These are phyloP conservation scores for Aureobasidium zeae DNA, from an alignment of 2,329 filamentous ascomycete species.

Conservation along the genomic window DNA sequence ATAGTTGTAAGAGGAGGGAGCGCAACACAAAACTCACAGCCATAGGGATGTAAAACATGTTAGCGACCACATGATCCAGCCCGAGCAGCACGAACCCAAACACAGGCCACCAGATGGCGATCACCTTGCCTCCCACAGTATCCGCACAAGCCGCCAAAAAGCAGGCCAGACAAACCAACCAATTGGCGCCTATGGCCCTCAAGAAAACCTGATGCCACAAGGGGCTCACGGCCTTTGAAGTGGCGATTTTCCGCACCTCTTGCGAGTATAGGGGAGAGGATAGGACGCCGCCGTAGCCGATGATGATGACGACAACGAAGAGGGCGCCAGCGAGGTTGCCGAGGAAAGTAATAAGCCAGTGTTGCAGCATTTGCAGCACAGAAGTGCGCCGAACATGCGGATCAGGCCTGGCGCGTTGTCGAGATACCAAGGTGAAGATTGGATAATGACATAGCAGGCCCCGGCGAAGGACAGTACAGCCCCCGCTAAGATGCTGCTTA, in stretches of 20 bases:
- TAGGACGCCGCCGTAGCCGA: constrained; percentile 27
- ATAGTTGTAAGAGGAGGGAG: not conserved
- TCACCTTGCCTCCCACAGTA: constrained; percentile 45
- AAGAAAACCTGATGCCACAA: constrained; percentile 46
- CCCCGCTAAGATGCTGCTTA: constrained; percentile 44
- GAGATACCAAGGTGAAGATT: constrained; percentile 26
- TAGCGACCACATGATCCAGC: constrained; percentile 50
- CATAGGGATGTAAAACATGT: constrained; percentile 41
- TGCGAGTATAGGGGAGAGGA: constrained; percentile 33
- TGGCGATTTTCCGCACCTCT: constrained; percentile 39
- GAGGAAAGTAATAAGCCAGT: constrained; percentile 26
- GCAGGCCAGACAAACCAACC: constrained; percentile 45
- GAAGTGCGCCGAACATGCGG: constrained; percentile 29
- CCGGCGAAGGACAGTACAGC: constrained; percentile 44
- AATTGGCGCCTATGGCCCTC: constrained; percentile 40
- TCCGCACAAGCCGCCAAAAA: constrained; percentile 42
- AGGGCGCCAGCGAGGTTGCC: constrained; percentile 27
- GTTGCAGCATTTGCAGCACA: constrained; percentile 21
- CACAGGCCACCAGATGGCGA: constrained; percentile 49
- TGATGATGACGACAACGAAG: constrained; percentile 26
- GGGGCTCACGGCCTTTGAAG: constrained; percentile 41
- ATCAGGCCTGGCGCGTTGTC: constrained; percentile 28
- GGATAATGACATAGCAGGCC: constrained; percentile 21
- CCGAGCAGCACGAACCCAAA: constrained; percentile 41
- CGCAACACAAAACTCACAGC: constrained; percentile 21